Evolutionary conservation across 805 yeast species (phyloP), one percentile per base, ranked within the genome.

Genomic region (Schizosaccharomyces japonicus): DNA sequence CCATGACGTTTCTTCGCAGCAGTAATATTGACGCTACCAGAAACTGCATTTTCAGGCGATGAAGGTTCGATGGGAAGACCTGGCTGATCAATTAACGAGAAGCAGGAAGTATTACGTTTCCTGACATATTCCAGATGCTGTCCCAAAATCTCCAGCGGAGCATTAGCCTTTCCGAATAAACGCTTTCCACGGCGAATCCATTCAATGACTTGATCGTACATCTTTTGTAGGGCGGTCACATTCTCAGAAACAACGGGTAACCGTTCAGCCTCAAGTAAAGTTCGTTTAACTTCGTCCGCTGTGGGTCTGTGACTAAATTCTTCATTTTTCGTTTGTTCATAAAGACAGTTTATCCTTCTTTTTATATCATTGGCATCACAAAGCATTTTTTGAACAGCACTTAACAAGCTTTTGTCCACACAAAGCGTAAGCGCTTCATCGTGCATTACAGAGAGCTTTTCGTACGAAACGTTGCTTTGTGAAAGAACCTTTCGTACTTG

Each of bases 1-100:
- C 51, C 49, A 28, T 46, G 49, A 7, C 48, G 27, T 13, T 50
- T 83, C 60, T 85, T 78, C 50, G 72, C 78, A 42, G 76, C 71
- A 80, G 78, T 77, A 0, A 71, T 67, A 4, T 53, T 50, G 58
- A 80, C 70, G 53, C 68, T 27, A 19, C 27, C 7, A 36, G 17
- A 25, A 10, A 27, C 27, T 19, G 27, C 23, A 6, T 25, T 21
- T 36, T 36, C 42, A 15, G 27, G 25, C 7, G 42, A 36, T 15
- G 42, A 10, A 25, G 48, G 42, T 8, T 49, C 57, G 27, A 36
- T 36, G 15, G 42, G 42, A 6, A 27, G 42, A 11, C 42, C 42
- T 8, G 42, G 42, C 15, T 17, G 33, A 48, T 62, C 66, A 23
- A 44, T 42, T 10, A 54, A 15, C 42, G 57, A 53, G 13, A 63